phyloP scores from a whole-genome alignment of 495 filamentous ascomycete species.

The Aspergillus ellipticus region DNA sequence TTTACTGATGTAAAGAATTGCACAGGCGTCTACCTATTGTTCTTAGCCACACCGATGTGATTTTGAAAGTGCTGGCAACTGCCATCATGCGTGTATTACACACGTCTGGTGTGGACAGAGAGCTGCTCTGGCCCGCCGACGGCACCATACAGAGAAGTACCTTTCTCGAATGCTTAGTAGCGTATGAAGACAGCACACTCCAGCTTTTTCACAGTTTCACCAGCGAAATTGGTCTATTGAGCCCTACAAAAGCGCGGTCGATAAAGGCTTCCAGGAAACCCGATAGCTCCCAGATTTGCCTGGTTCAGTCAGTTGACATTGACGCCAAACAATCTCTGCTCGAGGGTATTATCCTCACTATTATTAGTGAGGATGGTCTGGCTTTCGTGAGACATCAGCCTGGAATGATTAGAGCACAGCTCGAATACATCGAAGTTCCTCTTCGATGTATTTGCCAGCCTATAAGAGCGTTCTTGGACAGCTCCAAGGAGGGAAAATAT shows the following conservation, averaged over 20 bases:
- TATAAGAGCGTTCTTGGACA: background rate
- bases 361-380: background rate
- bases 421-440: slow-evolving; percentile 12
- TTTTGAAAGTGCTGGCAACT: slow-evolving; percentile 8
- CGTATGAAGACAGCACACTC: background rate
- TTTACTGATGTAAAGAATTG: background rate
- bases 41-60: background rate
- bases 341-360: slow-evolving; percentile 8
- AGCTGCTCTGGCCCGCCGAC: slow-evolving; percentile 6
- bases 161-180: slow-evolving; percentile 6
- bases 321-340: background rate
- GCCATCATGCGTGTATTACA: slow-evolving; percentile 2
- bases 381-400: slow-evolving; percentile 8
- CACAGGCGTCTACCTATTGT: slow-evolving; percentile 3
- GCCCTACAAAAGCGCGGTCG: background rate
- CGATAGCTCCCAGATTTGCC: background rate
- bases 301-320: background rate
- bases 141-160: background rate
- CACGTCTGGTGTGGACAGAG: background rate
- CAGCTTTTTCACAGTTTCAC: slow-evolving; percentile 3
- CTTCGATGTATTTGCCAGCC: background rate
- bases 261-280: background rate
- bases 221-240: background rate
- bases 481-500: background rate
- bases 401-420: background rate